A percentile compares a stretch with the other conserved stretches of the same genome.
Evolutionary conservation across 805 yeast species (phyloP).

Genomic region (Cyberlindnera sargentensis): DNA sequence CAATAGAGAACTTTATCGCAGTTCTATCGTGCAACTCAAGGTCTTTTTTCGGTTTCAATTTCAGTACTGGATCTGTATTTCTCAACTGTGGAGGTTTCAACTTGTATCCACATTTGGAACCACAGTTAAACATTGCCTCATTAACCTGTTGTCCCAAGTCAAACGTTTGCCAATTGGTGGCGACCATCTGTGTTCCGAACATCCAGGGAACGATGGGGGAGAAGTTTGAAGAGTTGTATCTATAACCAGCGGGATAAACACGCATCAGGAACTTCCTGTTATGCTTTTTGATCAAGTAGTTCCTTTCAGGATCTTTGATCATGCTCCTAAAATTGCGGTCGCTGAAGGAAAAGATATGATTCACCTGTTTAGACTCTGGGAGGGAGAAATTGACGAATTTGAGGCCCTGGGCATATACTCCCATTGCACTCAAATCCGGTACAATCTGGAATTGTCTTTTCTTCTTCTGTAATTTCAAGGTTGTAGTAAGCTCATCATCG

Average conservation of each 20-base stretch:
- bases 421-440: constrained; percentile 49
- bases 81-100: constrained; percentile 55
- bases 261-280: constrained; percentile 72
- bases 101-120: constrained; percentile 63
- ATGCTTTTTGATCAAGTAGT: constrained; percentile 60
- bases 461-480: constrained; percentile 3
- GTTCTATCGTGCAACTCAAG: too few relatives aligned
- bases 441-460: constrained; percentile 22
- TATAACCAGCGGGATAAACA: constrained; percentile 75
- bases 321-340: constrained; percentile 63
- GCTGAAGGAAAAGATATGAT: constrained; percentile 83
- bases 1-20: constrained; percentile 27
- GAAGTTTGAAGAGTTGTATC: constrained; percentile 76
- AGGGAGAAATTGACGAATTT: constrained; percentile 77
- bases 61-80: constrained; percentile 18
- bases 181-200: constrained; percentile 88
- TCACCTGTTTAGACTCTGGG: constrained; percentile 73
- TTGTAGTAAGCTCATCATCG: constrained; percentile 32
- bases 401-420: constrained; percentile 57
- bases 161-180: constrained; percentile 93
- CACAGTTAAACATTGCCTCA: constrained; percentile 67
- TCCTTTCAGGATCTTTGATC: constrained; percentile 52
- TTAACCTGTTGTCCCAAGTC: constrained; percentile 87
- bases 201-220: constrained; percentile 77
- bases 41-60: constrained; percentile 8